Evolutionary conservation across 768 basidiomycete genomes (phyloP).

Genomic region (Suillus ampliporus): DNA sequence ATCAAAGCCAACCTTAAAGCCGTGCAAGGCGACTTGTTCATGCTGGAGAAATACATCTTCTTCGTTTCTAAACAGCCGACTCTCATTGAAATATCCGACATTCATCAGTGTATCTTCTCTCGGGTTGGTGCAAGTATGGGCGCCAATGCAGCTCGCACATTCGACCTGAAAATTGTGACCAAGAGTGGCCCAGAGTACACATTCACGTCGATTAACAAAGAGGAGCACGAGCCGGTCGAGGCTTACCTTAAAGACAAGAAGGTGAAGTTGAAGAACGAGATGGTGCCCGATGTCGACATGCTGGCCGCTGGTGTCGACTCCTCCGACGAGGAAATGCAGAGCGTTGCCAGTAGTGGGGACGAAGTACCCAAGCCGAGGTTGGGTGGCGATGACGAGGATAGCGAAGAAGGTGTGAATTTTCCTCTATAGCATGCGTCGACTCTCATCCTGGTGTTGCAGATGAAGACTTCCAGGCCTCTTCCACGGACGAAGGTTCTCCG

Average conservation of each 20-base stretch:
- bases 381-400: constrained; percentile 72
- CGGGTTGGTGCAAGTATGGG: constrained; percentile 88
- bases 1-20: constrained; percentile 99
- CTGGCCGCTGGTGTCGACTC: constrained; percentile 66
- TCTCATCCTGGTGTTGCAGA: constrained; percentile 48
- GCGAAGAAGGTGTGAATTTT: constrained; percentile 62
- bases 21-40: constrained; percentile 94
- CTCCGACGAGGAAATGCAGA: constrained; percentile 86
- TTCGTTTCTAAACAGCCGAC: constrained; percentile 97
- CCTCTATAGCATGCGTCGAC: constrained; percentile 1
- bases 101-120: constrained; percentile 91
- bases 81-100: constrained; percentile 88
- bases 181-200: constrained; percentile 85
- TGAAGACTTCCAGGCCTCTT: constrained; percentile 90
- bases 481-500: constrained; percentile 88
- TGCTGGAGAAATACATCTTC: constrained; percentile 97
- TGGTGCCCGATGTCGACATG: constrained; percentile 86
- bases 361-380: constrained; percentile 57
- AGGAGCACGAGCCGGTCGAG: constrained; percentile 89
- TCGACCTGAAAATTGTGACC: constrained; percentile 90
- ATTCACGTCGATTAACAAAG: constrained; percentile 95
- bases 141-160: constrained; percentile 85
- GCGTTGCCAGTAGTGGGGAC: constrained; percentile 73
- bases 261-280: constrained; percentile 93
- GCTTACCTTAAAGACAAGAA: constrained; percentile 90